Evolutionary conservation across 2,329 filamentous ascomycete species (phyloP).

Genomic region (Coccinonectria pachysandricola): DNA sequence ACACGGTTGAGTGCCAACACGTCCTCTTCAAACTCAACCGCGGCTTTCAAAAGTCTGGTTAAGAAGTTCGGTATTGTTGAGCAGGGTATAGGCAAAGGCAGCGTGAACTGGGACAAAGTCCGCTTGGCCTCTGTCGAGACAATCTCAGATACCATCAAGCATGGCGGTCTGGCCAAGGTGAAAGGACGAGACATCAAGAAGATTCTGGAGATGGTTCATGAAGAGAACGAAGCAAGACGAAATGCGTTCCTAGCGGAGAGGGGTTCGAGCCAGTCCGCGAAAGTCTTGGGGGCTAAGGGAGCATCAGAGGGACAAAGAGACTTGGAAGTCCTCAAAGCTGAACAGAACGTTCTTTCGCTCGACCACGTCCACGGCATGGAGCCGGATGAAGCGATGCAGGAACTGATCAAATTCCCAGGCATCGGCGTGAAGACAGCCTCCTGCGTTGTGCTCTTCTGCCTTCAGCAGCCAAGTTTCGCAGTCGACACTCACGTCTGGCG

Average conservation of each 20-base stretch:
- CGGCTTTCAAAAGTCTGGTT: slow-evolving; percentile 17
- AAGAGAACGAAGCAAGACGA: slow-evolving; percentile 14
- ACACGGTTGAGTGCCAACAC: slow-evolving; percentile 18
- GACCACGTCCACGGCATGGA: slow-evolving; percentile 19
- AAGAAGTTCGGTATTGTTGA: slow-evolving; percentile 14
- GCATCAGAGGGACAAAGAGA: slow-evolving; percentile 19
- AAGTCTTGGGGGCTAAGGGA: slow-evolving; percentile 8
- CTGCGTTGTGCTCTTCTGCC: slow-evolving; percentile 18
- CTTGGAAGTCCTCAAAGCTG: slow-evolving; percentile 16
- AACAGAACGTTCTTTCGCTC: slow-evolving; percentile 15
- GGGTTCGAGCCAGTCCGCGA: slow-evolving; percentile 7
- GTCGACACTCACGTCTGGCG: slow-evolving; percentile 19
- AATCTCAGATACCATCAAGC: slow-evolving; percentile 46
- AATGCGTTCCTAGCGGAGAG: slow-evolving; percentile 17
- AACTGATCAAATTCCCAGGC: slow-evolving; percentile 16
- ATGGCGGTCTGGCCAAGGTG: slow-evolving; percentile 31
- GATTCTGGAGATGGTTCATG: slow-evolving; percentile 16
- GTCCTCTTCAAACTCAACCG: slow-evolving; percentile 17
- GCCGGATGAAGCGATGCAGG: slow-evolving; percentile 19
- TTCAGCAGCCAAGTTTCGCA: slow-evolving; percentile 19
- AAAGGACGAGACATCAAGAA: slow-evolving; percentile 19
- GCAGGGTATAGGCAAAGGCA: slow-evolving; percentile 16
- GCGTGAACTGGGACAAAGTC: slow-evolving; percentile 18
- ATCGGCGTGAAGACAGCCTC: slow-evolving; percentile 20
- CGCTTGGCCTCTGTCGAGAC: slow-evolving; percentile 29